Evolutionary conservation across 352 stramenopile species (phyloP).

Genomic region (Phytophthora kernoviae): DNA sequence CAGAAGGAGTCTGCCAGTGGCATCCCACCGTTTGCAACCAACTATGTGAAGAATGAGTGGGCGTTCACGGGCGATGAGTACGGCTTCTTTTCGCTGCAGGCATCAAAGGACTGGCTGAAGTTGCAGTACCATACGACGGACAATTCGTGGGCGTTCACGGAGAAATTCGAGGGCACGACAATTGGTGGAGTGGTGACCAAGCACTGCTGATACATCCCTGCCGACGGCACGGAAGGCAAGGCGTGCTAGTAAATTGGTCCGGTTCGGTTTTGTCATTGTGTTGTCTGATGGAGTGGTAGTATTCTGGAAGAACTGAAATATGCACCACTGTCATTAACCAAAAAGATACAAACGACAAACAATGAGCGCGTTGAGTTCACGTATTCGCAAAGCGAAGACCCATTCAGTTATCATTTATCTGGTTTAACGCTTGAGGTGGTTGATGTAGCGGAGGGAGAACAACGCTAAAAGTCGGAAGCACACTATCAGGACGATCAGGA

Average conservation of each 20-base stretch:
- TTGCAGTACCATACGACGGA: constrained; percentile 32
- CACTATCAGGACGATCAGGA: constrained; percentile 39
- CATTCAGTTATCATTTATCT: too few relatives aligned
- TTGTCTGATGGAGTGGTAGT: too few relatives aligned
- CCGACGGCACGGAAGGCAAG: constrained; percentile 25
- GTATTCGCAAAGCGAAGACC: too few relatives aligned
- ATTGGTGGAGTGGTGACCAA: constrained; percentile 45
- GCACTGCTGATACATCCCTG: constrained; percentile 20
- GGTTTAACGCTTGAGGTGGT: constrained; percentile 47
- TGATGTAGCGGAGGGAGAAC: constrained; percentile 50
- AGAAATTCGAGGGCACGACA: constrained; percentile 34
- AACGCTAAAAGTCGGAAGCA: constrained; percentile 39
- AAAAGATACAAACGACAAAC: too few relatives aligned
- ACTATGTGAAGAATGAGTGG: constrained; percentile 57
- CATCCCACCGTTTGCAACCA: constrained; percentile 33
- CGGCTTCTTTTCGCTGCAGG: constrained; percentile 54
- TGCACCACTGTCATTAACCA: too few relatives aligned
- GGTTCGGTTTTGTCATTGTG: too few relatives aligned
- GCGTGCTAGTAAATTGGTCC: constrained; percentile 5
- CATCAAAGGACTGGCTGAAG: constrained; percentile 57
- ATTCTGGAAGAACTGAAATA: too few relatives aligned
- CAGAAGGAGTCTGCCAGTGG: constrained; percentile 10
- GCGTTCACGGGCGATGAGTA: constrained; percentile 55
- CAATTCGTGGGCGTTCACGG: constrained; percentile 47
- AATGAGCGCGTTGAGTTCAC: too few relatives aligned